These are phyloP conservation scores for Fistulina hepatica DNA, from an alignment of 1,284 basidiomycete species.

Conservation along the genomic window DNA sequence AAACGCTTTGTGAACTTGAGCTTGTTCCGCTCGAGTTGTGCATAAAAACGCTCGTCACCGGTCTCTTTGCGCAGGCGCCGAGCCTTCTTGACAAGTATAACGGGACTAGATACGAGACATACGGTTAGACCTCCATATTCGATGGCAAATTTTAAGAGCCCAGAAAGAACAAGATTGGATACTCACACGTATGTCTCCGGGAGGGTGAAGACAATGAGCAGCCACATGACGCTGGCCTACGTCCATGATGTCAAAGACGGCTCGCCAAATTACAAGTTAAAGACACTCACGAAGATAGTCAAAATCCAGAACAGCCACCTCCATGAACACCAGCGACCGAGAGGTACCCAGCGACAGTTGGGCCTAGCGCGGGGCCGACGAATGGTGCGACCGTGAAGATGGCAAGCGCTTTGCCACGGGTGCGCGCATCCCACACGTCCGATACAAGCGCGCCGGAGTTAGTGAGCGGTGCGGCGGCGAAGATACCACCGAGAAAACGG, in stretches of 20 bases:
- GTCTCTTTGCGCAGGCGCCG: constrained; percentile 38
- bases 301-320: constrained; percentile 73
- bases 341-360: constrained; percentile 53
- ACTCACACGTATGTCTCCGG: constrained; percentile 62
- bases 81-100: constrained; percentile 44
- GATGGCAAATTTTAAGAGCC: constrained; percentile 2
- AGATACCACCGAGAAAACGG: constrained; percentile 57
- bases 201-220: constrained; percentile 53
- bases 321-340: constrained; percentile 43
- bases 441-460: constrained; percentile 47
- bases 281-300: constrained; percentile 46
- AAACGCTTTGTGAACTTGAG: constrained; percentile 31
- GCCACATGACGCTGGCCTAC: constrained; percentile 32
- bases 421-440: constrained; percentile 58
- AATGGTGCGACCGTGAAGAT: constrained; percentile 69
- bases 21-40: constrained; percentile 34
- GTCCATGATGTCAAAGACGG: not conserved
- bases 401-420: constrained; percentile 58
- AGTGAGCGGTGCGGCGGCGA: constrained; percentile 38
- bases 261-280: constrained; percentile 6
- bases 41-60: constrained; percentile 54
- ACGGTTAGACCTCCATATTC: too few species aligned
- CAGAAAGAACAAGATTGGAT: not conserved
- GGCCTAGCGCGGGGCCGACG: constrained; percentile 52
- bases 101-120: constrained; percentile 36